phyloP scores from a whole-genome alignment of 139 green algal genomes.

The Trebouxia sp. region DNA sequence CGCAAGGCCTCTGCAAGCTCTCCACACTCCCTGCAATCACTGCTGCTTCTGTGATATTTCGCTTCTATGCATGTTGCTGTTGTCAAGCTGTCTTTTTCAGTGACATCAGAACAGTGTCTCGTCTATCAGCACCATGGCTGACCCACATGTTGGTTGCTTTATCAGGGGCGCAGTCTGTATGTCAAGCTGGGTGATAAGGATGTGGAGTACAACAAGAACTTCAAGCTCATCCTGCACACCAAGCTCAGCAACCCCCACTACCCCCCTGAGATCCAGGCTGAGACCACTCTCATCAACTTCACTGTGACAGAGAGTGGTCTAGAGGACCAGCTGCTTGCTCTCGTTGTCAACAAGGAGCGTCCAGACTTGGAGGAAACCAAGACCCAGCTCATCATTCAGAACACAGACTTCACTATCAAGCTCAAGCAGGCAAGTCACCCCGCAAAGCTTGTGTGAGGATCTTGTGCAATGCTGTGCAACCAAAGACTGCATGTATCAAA shows the following conservation, averaged over 20 bases:
- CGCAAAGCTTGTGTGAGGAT: no score
- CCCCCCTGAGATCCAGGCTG: constrained; percentile 84
- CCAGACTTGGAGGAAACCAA: constrained; percentile 89
- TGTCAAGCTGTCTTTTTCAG: no score
- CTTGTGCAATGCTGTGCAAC: no score
- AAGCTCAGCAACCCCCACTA: constrained; percentile 91
- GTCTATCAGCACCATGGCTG: background rate
- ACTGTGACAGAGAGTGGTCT: constrained; percentile 82
- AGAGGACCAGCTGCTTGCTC: constrained; percentile 86
- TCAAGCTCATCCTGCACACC: constrained; percentile 86
- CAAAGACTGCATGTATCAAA: no score
- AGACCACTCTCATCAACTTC: constrained; percentile 90
- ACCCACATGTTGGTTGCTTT: background rate
- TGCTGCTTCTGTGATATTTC: no score
- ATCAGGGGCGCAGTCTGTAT: constrained; percentile 71
- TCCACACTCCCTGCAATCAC: no score
- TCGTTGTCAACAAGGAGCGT: constrained; percentile 88
- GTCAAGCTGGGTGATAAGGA: constrained; percentile 86
- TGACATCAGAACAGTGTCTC: background rate
- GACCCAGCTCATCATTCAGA: constrained; percentile 85
- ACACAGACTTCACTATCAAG: constrained; percentile 92
- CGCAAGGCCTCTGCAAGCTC: no score
- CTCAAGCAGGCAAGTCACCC: constrained; percentile 77
- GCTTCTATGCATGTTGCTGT: no score
- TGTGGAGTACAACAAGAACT: constrained; percentile 88